Evolutionary conservation across 139 green algal species (phyloP).

Genomic region (Chlamydomonas sp.): DNA sequence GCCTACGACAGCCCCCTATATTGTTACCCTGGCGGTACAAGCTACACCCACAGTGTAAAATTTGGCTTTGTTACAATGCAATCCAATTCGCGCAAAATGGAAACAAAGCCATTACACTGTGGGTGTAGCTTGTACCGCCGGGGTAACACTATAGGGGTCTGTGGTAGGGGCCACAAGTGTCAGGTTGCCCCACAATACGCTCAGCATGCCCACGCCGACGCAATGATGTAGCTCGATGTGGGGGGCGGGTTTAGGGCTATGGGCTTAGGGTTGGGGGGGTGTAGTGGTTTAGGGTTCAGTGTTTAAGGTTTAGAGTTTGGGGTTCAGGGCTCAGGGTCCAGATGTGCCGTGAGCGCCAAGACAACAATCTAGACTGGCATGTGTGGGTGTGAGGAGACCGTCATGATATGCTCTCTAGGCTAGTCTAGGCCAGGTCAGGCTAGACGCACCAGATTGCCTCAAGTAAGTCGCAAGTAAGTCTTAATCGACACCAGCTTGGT

Average conservation of each 20-base stretch:
- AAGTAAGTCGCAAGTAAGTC: too few species aligned
- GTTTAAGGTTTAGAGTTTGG: not conserved
- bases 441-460: too few species aligned
- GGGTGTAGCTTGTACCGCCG: too few species aligned
- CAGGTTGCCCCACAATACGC: not conserved
- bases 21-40: too few species aligned
- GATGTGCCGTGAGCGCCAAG: not conserved
- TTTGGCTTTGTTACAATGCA: not conserved
- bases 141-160: too few species aligned
- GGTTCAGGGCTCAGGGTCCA: not conserved
- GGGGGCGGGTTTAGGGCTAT: not conserved
- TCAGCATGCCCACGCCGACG: not conserved
- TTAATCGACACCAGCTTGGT: not conserved
- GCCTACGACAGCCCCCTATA: not conserved
- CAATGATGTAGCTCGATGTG: not conserved
- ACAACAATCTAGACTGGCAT: slow-evolving; percentile 37
- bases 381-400: not conserved
- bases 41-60: not conserved
- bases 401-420: too few species aligned
- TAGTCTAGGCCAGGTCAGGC: too few species aligned
- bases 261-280: not conserved
- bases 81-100: not conserved
- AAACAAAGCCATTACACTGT: too few species aligned
- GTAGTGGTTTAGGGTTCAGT: not conserved
- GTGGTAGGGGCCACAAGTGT: too few species aligned